These are phyloP conservation scores for Apiosordaria backusii DNA, from an alignment of 495 filamentous ascomycete genomes.

Conservation along the genomic window DNA sequence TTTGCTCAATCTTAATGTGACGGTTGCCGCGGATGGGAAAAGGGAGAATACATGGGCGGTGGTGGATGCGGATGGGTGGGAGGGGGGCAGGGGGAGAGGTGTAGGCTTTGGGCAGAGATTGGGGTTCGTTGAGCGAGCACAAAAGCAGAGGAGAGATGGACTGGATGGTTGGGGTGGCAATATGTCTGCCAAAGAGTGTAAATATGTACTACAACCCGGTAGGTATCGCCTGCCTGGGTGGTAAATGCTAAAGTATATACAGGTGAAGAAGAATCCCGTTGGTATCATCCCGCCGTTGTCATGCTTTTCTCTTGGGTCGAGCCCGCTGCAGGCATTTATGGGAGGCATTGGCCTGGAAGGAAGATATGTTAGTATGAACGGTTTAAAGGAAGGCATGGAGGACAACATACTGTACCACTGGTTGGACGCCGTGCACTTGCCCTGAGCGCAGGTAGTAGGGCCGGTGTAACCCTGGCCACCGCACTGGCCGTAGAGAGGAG, in stretches of 20 bases:
- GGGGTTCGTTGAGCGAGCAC: not conserved
- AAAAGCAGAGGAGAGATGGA: not conserved
- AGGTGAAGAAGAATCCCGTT: not conserved
- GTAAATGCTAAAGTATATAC: constrained; percentile 6
- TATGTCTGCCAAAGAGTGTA: not conserved
- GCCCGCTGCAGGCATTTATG: not conserved
- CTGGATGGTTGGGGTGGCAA: not conserved
- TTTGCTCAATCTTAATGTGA: not conserved
- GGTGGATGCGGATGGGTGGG: not conserved
- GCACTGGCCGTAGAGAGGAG: constrained; percentile 29
- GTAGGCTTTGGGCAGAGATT: not conserved
- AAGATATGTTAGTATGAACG: not conserved
- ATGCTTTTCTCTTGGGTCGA: not conserved
- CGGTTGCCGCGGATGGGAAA: not conserved
- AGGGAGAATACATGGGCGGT: not conserved
- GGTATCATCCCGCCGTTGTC: not conserved
- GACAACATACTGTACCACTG: constrained; percentile 27
- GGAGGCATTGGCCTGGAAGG: constrained; percentile 14
- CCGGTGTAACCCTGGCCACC: constrained; percentile 28
- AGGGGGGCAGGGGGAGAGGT: not conserved
- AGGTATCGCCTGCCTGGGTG: not conserved
- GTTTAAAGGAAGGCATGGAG: not conserved
- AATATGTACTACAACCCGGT: not conserved
- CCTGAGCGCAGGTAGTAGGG: constrained; percentile 23
- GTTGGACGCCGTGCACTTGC: constrained; percentile 28